phyloP scores from a whole-genome alignment of 2,329 filamentous ascomycete species.

The Gaeumannomyces tritici region DNA sequence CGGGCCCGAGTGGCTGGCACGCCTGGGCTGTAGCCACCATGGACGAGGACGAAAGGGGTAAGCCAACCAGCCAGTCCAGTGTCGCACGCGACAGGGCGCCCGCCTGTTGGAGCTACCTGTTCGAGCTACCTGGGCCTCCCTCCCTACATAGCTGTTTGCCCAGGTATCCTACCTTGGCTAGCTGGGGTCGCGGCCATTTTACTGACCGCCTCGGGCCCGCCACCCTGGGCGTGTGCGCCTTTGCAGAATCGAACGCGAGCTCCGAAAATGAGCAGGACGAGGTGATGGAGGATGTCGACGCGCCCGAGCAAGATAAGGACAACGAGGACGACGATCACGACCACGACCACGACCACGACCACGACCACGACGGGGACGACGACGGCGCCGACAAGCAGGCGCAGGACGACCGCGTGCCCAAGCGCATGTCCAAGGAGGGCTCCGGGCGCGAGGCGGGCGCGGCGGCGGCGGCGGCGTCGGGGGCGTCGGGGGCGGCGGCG shows the following conservation, averaged over 20 bases:
- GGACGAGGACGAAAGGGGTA: slow-evolving; percentile 20
- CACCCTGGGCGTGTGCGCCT: neutral
- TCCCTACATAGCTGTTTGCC: no score
- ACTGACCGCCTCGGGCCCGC: no score
- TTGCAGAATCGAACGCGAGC: slow-evolving; percentile 26
- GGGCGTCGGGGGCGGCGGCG: neutral
- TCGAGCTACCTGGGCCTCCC: no score
- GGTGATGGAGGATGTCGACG: slow-evolving; percentile 41
- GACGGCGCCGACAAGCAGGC: slow-evolving; percentile 1
- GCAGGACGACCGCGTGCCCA: neutral
- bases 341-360: slow-evolving; percentile 19
- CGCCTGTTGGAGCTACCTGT: no score
- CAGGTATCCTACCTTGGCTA: no score
- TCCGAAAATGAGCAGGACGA: slow-evolving; percentile 47
- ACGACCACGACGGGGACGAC: slow-evolving; percentile 12
- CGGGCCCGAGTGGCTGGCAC: neutral
- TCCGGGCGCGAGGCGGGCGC: neutral
- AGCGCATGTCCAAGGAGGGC: neutral
- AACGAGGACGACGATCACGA: slow-evolving; percentile 31
- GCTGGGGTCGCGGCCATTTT: neutral
- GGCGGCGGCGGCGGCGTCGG: neutral
- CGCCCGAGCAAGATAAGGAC: slow-evolving; percentile 32
- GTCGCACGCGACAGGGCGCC: neutral
- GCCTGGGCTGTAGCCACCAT: slow-evolving; percentile 8
- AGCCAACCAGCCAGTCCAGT: neutral